Evolutionary conservation across 2,329 filamentous ascomycete genomes (phyloP).

Genomic region (Colletotrichum destructivum): DNA sequence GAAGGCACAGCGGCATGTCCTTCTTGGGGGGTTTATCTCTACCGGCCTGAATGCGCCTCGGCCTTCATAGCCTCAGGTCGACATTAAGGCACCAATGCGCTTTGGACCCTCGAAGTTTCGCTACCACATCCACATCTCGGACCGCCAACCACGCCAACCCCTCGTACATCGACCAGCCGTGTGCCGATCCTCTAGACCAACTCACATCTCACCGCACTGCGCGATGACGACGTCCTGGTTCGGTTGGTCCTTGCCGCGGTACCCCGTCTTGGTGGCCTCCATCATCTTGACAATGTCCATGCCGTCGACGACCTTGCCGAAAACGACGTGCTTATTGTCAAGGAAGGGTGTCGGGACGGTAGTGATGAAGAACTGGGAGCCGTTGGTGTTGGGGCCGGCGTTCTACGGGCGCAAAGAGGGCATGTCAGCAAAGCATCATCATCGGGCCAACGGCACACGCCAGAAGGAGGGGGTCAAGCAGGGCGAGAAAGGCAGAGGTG

Average conservation of each 20-base stretch:
- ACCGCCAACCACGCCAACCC: too few species aligned
- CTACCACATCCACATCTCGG: not conserved
- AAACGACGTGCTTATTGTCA: slow-evolving; percentile 95
- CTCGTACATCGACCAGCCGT: not conserved
- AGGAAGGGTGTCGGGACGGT: slow-evolving; percentile 89
- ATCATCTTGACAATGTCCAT: slow-evolving; percentile 95
- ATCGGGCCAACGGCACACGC: not conserved
- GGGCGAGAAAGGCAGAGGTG: not conserved
- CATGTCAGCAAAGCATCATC: not conserved
- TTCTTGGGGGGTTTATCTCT: not conserved
- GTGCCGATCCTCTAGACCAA: not conserved
- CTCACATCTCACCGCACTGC: slow-evolving; percentile 93
- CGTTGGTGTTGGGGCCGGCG: slow-evolving; percentile 92
- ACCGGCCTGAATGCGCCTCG: not conserved
- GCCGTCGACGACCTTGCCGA: slow-evolving; percentile 90
- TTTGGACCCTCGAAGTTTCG: not conserved
- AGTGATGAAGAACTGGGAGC: slow-evolving; percentile 98
- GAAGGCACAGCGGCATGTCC: too few species aligned
- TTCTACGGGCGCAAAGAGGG: slow-evolving; percentile 69
- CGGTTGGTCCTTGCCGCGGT: slow-evolving; percentile 82
- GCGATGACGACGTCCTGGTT: slow-evolving; percentile 87
- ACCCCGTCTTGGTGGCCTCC: slow-evolving; percentile 88
- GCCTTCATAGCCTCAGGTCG: not conserved
- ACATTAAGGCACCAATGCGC: not conserved
- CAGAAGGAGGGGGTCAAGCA: slow-evolving; percentile 13